Percentiles rank a stretch among this genome's conserved stretches.
These are phyloP conservation scores for Hymenoscyphus linearis DNA, from an alignment of 2,329 filamentous ascomycete genomes.

Conservation along the genomic window DNA sequence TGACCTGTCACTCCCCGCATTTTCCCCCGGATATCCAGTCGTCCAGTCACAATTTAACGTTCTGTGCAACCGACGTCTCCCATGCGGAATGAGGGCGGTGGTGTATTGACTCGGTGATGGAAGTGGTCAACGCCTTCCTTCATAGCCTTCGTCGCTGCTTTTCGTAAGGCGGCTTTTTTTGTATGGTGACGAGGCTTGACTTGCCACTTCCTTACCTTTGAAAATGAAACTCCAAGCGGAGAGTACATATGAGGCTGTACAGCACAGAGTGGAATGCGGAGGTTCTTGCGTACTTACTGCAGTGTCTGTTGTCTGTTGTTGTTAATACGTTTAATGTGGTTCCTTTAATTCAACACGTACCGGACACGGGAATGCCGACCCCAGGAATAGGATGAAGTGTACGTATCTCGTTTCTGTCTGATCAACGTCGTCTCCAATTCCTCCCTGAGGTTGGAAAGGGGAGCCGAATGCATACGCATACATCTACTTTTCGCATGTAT, in stretches of 20 bases:
- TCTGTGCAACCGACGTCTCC: constrained; percentile 4
- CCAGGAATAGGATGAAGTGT: not conserved
- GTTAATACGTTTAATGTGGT: too few relatives aligned
- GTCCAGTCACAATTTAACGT: constrained; percentile 3
- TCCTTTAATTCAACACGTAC: too few relatives aligned
- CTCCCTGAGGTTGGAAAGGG: not conserved
- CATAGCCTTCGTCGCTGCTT: not conserved
- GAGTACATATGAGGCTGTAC: not conserved
- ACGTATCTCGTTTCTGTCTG: not conserved
- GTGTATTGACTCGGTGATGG: not conserved
- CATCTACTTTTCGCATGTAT: not conserved
- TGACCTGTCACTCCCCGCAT: constrained; percentile 6
- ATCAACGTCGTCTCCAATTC: not conserved
- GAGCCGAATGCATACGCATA: not conserved
- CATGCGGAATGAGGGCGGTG: not conserved
- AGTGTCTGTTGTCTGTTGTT: not conserved
- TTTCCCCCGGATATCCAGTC: not conserved
- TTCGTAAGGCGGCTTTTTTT: not conserved
- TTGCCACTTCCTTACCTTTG: not conserved
- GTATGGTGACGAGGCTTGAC: not conserved
- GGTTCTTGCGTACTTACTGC: not conserved
- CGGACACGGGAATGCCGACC: not conserved
- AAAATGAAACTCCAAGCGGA: not conserved
- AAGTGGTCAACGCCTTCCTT: not conserved
- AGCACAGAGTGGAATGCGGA: not conserved